Evolutionary conservation across 1,284 basidiomycete species (phyloP), one percentile per base, ranked within the genome.

Genomic region (Malassezia sympodialis): DNA sequence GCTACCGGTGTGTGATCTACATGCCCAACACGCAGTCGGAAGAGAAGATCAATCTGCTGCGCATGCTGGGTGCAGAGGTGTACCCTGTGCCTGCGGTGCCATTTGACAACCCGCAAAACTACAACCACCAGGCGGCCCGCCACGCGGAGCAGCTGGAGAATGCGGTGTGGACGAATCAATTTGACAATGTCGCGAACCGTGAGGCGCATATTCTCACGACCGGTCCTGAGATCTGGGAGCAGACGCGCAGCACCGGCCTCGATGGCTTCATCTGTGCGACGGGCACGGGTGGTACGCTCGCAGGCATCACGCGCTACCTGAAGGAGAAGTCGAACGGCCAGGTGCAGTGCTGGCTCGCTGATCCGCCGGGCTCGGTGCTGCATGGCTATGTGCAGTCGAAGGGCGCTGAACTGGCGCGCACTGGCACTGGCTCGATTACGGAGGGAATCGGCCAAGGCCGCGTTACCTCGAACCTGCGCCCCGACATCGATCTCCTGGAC

Each of bases 1-100:
- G 94, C 3, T 98, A 98, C 80, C 87, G 85, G 75, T 96, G 93
- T 73, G 91, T 98, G n/a, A 98, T 98, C 73, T 98, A 90, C 82
- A 96, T 98, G 93, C 93, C 93, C 46, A 82, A 96, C 77, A 89
- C 85, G 1, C 90, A 94, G 81, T 68, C 67, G 73, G 90, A 93
- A 78, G 93, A 98, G 73, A 98, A 98, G 79, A 96, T 98, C 61
- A 91, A 98, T 76, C 83, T 98, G 39, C 79, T 98, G 48, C 84
- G 86, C 56, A 94, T 98, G 90, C 83, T 98, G 21, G 91, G 91
- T 26, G 93, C 91, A 8, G 90, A 96, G 68, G 93, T 98, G 24
- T 79, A 89, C 68, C 88, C 93, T 35, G 93, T 98, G 1, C 90
- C 91, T 14, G 93, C 91, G 4, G 93, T 98, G 31, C 85, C 93